Percentiles rank a stretch among this genome's conserved stretches.
Conservation (phyloP, 192 early-diverging fungal genomes). For the Entomortierella beljakovae region DNA sequence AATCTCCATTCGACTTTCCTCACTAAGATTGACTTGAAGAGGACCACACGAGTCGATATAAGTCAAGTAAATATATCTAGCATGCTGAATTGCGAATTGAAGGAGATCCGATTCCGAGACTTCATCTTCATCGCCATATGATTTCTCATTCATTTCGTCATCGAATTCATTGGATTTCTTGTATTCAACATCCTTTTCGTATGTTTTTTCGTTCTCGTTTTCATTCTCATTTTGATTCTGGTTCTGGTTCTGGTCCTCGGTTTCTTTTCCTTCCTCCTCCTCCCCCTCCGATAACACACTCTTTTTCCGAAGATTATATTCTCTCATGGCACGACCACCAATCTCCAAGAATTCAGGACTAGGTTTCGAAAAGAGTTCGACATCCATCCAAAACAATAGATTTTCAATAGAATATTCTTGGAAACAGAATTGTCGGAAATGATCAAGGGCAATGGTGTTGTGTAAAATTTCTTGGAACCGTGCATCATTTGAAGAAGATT, state of each 20-base stretch:
- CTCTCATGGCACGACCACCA: conserved; percentile 5
- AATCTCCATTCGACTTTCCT: conserved; percentile 78
- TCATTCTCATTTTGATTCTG: too few relatives aligned
- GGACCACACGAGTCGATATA: conserved; percentile 78
- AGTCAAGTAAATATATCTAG: conserved; percentile 81
- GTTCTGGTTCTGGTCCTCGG: too few relatives aligned
- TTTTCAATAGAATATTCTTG: conserved; percentile 85
- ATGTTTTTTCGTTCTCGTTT: too few relatives aligned
- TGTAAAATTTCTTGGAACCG: conserved; percentile 56
- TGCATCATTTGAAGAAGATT: conserved; percentile 47
- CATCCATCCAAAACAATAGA: conserved; percentile 86
- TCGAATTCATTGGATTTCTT: neutral
- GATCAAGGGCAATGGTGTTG: conserved; percentile 56
- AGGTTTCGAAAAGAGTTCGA: conserved; percentile 75
- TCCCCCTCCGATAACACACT: too few relatives aligned
- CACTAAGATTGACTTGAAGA: conserved; percentile 77
- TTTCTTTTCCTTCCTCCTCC: too few relatives aligned
- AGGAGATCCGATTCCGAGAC: neutral
- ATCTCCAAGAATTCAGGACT: conserved; percentile 13
- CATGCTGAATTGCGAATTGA: conserved; percentile 54
- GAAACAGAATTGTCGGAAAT: conserved; percentile 69
- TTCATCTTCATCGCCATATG: neutral
- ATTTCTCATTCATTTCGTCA: neutral
- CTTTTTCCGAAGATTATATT: conserved; percentile 18
- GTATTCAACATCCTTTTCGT: too few relatives aligned